phyloP scores from a whole-genome alignment of 2,329 filamentous ascomycete species.

The Nemania sp. region DNA sequence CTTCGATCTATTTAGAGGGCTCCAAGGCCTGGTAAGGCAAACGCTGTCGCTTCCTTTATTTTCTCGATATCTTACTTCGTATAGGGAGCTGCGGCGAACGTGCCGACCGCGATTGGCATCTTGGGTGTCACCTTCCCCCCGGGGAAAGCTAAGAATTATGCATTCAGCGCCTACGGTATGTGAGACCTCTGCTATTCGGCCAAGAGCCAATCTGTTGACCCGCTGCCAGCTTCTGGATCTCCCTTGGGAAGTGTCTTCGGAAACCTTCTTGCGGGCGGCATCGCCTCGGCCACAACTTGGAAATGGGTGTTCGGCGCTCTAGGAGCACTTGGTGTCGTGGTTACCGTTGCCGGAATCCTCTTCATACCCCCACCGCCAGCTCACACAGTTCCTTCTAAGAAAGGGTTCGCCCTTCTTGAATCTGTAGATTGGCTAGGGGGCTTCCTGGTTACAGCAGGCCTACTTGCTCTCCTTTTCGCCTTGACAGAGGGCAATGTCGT shows the following conservation, averaged over 20 bases:
- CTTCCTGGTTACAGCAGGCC: conserved; percentile 62
- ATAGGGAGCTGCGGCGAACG: conserved; percentile 69
- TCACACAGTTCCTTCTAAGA: conserved; percentile 32
- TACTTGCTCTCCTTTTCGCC: conserved; percentile 67
- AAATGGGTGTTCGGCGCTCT: conserved; percentile 70
- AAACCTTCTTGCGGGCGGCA: conserved; percentile 66
- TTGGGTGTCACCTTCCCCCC: conserved; percentile 69
- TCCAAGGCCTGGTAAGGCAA: conserved; percentile 61
- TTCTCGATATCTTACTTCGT: conserved; percentile 21
- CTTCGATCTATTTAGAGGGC: conserved; percentile 67
- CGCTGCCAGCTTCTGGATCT: conserved; percentile 58
- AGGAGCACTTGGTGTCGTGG: conserved; percentile 61
- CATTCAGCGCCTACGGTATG: conserved; percentile 65
- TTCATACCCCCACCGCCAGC: conserved; percentile 60
- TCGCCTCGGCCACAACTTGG: conserved; percentile 66
- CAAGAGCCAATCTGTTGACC: conserved; percentile 6
- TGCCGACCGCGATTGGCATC: conserved; percentile 73
- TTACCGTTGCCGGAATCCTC: conserved; percentile 61
- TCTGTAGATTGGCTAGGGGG: conserved; percentile 71
- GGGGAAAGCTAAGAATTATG: conserved; percentile 71
- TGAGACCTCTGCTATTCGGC: neutral
- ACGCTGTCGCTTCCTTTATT: neutral
- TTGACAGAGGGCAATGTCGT: conserved; percentile 72
- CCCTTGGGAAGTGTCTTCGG: conserved; percentile 68
- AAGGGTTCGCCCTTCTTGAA: conserved; percentile 44